phyloP scores from a whole-genome alignment of 2,329 filamentous ascomycete genomes.

The Fusarium domesticum region DNA sequence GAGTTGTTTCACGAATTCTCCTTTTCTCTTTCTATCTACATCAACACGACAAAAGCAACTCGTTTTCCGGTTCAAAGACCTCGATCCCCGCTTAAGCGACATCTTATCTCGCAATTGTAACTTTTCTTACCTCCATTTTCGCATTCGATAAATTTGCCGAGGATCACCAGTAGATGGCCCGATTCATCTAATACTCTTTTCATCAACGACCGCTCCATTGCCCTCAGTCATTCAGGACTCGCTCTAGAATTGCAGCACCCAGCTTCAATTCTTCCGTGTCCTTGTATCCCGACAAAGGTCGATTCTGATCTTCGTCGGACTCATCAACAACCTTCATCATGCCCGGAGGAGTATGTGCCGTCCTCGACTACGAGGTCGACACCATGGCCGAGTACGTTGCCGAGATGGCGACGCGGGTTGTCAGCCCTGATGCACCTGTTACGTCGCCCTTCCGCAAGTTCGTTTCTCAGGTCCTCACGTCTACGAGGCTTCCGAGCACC shows the following conservation, averaged over 20 bases:
- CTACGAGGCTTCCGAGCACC: slow-evolving; percentile 83
- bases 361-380: slow-evolving; percentile 96
- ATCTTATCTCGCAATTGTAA: slow-evolving; percentile 3
- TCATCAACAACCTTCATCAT: slow-evolving; percentile 44
- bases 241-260: neutral
- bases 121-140: neutral
- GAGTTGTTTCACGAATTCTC: slow-evolving; percentile 9
- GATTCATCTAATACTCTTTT: neutral
- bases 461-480: slow-evolving; percentile 84
- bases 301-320: slow-evolving; percentile 40
- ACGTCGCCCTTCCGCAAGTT: slow-evolving; percentile 84
- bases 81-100: slow-evolving; percentile 7
- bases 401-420: slow-evolving; percentile 70
- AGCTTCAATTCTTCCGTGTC: neutral
- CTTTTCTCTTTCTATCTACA: slow-evolving; percentile 9
- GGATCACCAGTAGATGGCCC: neutral
- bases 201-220: neutral
- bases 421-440: slow-evolving; percentile 51
- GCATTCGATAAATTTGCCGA: neutral
- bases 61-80: slow-evolving; percentile 3
- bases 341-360: slow-evolving; percentile 83
- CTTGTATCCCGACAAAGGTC: slow-evolving; percentile 38
- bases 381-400: slow-evolving; percentile 93
- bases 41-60: slow-evolving; percentile 16
- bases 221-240: neutral